Evolutionary conservation across 139 green algal species (phyloP).

Genomic region (Picochlorum sp.): DNA sequence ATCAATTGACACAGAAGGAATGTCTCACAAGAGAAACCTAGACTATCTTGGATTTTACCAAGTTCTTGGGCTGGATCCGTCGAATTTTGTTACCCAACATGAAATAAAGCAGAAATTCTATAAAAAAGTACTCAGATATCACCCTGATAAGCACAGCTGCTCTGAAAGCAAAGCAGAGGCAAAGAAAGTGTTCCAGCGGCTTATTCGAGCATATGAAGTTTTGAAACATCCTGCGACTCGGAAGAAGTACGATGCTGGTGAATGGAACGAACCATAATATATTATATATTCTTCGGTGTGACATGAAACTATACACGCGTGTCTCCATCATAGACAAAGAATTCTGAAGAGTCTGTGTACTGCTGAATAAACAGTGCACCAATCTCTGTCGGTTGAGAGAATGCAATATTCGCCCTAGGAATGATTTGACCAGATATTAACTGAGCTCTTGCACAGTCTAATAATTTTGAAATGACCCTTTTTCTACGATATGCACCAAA

Average conservation of each 20-base stretch:
- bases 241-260: slow-evolving; percentile 45
- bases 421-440: slow-evolving; percentile 33
- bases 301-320: neutral
- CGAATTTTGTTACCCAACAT: slow-evolving; percentile 17
- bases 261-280: neutral
- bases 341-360: slow-evolving; percentile 11
- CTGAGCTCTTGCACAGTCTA: slow-evolving; percentile 30
- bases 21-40: slow-evolving; percentile 9
- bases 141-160: slow-evolving; percentile 54
- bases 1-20: neutral
- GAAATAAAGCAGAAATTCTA: slow-evolving; percentile 67
- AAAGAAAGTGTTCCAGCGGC: slow-evolving; percentile 45
- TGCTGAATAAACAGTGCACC: slow-evolving; percentile 17
- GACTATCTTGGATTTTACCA: slow-evolving; percentile 75
- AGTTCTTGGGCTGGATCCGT: slow-evolving; percentile 47
- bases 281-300: neutral
- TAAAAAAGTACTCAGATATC: slow-evolving; percentile 50
- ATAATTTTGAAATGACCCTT: slow-evolving; percentile 30
- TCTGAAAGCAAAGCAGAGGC: slow-evolving; percentile 16
- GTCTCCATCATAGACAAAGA: slow-evolving; percentile 25
- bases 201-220: slow-evolving; percentile 55
- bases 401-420: slow-evolving; percentile 26
- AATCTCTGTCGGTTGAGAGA: slow-evolving; percentile 28
- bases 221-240: slow-evolving; percentile 46
- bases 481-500: slow-evolving; percentile 15